Conservation (phyloP, 2,329 filamentous ascomycete species). For the Metarhizium guizhouense region DNA sequence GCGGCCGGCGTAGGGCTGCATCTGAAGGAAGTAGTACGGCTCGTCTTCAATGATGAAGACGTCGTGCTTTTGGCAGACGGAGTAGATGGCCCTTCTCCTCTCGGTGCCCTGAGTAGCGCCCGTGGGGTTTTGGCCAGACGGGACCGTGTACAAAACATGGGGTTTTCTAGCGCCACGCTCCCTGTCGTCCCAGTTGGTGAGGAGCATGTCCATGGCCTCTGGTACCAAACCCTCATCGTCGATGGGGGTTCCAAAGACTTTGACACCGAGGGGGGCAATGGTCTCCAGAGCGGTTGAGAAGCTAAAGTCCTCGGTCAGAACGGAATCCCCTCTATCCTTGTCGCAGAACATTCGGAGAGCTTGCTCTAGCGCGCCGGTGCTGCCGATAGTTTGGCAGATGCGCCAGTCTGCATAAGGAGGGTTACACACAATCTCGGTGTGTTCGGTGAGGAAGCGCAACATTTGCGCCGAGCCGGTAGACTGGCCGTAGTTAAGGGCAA, state of each 20-base stretch:
- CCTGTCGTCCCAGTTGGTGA: conserved; percentile 39
- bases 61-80: conserved; percentile 74
- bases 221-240: conserved; percentile 47
- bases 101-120: conserved; percentile 67
- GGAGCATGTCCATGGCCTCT: conserved; percentile 39
- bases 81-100: conserved; percentile 65
- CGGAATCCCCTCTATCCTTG: conserved; percentile 58
- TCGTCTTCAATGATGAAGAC: conserved; percentile 86
- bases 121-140: conserved; percentile 83
- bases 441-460: conserved; percentile 84
- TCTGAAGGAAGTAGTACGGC: conserved; percentile 90
- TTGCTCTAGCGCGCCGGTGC: conserved; percentile 79
- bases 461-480: conserved; percentile 79
- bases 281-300: conserved; percentile 67
- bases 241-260: conserved; percentile 39
- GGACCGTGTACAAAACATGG: conserved; percentile 50
- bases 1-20: conserved; percentile 61
- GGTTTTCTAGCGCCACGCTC: conserved; percentile 39
- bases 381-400: conserved; percentile 74
- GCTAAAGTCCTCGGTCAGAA: conserved; percentile 85
- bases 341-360: conserved; percentile 72
- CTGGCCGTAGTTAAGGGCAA: conserved; percentile 90
- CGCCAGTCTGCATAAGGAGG: conserved; percentile 90
- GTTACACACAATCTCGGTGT: conserved; percentile 82
- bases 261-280: conserved; percentile 42